These are phyloP conservation scores for Shiraia bambusicola DNA, from an alignment of 2,329 filamentous ascomycete genomes.

Conservation along the genomic window DNA sequence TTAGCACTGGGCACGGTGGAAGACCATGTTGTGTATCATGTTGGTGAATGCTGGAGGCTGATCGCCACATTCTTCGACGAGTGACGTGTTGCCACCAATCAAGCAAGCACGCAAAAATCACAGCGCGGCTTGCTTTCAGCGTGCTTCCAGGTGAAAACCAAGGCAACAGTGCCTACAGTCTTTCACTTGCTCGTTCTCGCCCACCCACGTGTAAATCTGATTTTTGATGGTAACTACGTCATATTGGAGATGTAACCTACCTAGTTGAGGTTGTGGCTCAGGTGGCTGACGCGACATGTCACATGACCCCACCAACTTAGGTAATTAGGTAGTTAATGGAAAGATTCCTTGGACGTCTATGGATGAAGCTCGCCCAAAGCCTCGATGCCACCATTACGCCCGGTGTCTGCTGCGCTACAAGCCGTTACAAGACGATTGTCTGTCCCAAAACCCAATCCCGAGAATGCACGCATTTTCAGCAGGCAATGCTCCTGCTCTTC, in stretches of 20 bases:
- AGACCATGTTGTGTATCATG: conserved; percentile 3
- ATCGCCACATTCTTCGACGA: conserved; percentile 1
- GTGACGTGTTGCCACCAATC: not conserved
- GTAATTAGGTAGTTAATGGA: conserved; percentile 19
- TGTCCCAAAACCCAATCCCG: not conserved
- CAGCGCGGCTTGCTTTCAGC: too few relatives aligned
- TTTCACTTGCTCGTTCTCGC: not conserved
- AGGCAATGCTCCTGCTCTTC: conserved; percentile 41
- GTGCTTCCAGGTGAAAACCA: too few relatives aligned
- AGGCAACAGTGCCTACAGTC: too few relatives aligned
- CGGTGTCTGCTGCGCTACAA: conserved; percentile 18
- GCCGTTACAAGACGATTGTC: conserved; percentile 12
- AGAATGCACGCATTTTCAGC: conserved; percentile 13
- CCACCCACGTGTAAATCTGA: not conserved
- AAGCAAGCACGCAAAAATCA: too few relatives aligned
- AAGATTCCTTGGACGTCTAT: conserved; percentile 20
- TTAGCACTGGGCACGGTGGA: conserved; percentile 11
- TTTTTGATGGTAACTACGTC: conserved; percentile 3
- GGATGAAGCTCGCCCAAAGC: conserved; percentile 19
- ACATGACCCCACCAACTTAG: conserved; percentile 1
- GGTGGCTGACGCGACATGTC: conserved; percentile 3
- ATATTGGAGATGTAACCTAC: not conserved
- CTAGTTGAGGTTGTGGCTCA: not conserved
- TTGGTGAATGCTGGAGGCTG: not conserved
- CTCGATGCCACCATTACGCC: conserved; percentile 37